phyloP scores from a whole-genome alignment of 257 asterid species.

The Scutellaria barbata region DNA sequence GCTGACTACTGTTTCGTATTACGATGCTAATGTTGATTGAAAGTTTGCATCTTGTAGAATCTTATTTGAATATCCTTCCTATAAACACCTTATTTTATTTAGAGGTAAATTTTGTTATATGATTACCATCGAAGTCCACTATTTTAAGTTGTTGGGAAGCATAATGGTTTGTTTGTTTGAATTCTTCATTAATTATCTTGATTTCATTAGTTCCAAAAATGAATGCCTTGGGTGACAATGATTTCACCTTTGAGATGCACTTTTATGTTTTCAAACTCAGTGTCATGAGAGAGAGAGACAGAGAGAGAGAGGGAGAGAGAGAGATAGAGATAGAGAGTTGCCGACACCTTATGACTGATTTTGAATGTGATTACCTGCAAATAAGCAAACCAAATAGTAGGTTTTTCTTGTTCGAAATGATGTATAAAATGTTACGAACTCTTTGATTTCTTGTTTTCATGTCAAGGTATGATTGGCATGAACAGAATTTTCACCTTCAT shows the following conservation, averaged over 20 bases:
- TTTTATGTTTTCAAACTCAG: neutral
- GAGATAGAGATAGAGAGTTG: neutral
- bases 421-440: neutral
- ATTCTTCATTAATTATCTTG: neutral
- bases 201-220: constrained; percentile 1
- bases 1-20: neutral
- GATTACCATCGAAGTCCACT: neutral
- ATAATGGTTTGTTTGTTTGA: constrained; percentile 11
- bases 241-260: neutral
- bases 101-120: constrained; percentile 3
- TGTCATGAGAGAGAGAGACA: neutral
- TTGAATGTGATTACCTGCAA: neutral
- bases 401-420: neutral
- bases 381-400: neutral
- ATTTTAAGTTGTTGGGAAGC: constrained; percentile 22
- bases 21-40: neutral
- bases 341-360: neutral
- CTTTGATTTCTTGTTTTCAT: constrained; percentile 11
- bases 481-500: neutral
- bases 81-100: constrained; percentile 2
- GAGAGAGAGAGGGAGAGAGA: too few relatives aligned
- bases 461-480: neutral
- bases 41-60: constrained; percentile 8
- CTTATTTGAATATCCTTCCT: neutral
- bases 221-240: neutral